Evolutionary conservation across 495 filamentous ascomycete genomes (phyloP).

Genomic region (Penicillium manginii): DNA sequence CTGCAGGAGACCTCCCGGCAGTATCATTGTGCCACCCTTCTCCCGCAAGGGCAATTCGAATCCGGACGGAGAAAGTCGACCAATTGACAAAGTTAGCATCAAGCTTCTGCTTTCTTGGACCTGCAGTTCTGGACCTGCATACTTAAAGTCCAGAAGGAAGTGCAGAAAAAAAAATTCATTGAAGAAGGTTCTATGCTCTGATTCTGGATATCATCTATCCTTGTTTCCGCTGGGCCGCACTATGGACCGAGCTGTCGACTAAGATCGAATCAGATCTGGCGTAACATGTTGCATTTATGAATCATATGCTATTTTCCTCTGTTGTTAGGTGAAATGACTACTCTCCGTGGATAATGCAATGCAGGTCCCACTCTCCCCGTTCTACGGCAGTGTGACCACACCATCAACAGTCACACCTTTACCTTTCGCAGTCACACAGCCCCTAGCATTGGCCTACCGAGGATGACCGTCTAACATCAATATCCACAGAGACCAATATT

Average conservation of each 20-base stretch:
- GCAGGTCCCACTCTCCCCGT: slow-evolving; percentile 13
- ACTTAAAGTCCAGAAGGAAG: not conserved
- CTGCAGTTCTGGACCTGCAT: not conserved
- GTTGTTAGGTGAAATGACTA: not conserved
- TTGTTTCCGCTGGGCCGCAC: too few relatives aligned
- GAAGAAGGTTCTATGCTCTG: too few relatives aligned
- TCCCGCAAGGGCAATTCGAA: slow-evolving; percentile 2
- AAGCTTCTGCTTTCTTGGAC: slow-evolving; percentile 10
- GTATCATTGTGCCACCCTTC: slow-evolving; percentile 31
- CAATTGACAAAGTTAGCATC: slow-evolving; percentile 5
- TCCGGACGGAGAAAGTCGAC: not conserved
- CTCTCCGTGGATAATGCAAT: not conserved
- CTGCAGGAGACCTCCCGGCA: slow-evolving; percentile 12
- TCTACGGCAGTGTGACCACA: slow-evolving; percentile 27
- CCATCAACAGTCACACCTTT: slow-evolving; percentile 18
- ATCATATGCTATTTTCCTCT: too few relatives aligned
- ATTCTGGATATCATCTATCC: too few relatives aligned
- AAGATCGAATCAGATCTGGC: too few relatives aligned
- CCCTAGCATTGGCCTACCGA: slow-evolving; percentile 21
- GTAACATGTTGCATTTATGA: not conserved
- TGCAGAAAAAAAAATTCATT: too few relatives aligned
- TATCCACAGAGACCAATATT: slow-evolving; percentile 30
- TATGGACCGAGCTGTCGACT: too few relatives aligned
- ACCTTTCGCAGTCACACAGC: slow-evolving; percentile 25
- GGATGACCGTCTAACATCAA: slow-evolving; percentile 24